These are phyloP conservation scores for Monosporascus ibericus DNA, from an alignment of 2,329 filamentous ascomycete genomes.

Conservation along the genomic window DNA sequence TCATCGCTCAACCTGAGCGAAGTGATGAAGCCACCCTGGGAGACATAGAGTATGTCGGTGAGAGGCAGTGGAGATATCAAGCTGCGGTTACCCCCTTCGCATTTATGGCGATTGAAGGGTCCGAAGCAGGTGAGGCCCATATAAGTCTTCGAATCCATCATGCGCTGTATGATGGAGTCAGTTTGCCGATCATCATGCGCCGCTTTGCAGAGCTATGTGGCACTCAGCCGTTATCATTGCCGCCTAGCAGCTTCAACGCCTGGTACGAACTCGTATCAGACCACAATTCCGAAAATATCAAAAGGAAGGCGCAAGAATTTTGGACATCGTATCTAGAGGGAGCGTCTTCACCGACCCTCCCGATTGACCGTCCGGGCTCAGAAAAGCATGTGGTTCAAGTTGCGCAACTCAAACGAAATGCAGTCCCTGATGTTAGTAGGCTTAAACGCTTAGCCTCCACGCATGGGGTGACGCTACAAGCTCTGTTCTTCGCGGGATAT, in stretches of 20 bases:
- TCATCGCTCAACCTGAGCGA: constrained; percentile 40
- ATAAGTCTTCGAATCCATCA: constrained; percentile 68
- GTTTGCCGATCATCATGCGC: constrained; percentile 58
- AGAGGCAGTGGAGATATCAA: constrained; percentile 18
- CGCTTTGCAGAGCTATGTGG: constrained; percentile 24
- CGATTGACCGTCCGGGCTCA: not conserved
- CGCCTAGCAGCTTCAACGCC: not conserved
- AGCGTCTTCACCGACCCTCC: constrained; percentile 2
- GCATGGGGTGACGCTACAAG: constrained; percentile 61
- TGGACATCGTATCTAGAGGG: constrained; percentile 42
- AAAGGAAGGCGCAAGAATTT: constrained; percentile 25
- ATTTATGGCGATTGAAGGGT: constrained; percentile 12
- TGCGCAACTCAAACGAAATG: constrained; percentile 10
- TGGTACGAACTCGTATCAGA: constrained; percentile 21
- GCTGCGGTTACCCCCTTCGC: constrained; percentile 18
- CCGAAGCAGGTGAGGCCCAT: constrained; percentile 14
- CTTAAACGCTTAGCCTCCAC: constrained; percentile 15
- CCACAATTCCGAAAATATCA: constrained; percentile 12
- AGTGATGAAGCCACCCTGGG: constrained; percentile 21
- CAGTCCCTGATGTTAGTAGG: constrained; percentile 6
- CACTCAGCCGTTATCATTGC: not conserved
- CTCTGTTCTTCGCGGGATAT: constrained; percentile 69
- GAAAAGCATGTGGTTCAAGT: constrained; percentile 2
- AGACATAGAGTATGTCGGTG: constrained; percentile 4
- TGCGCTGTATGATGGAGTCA: constrained; percentile 81